A percentile compares a stretch with the other conserved stretches of the same genome.
Evolutionary conservation across 2,329 filamentous ascomycete genomes (phyloP).

Genomic region (Aphanoascus verrucosus): DNA sequence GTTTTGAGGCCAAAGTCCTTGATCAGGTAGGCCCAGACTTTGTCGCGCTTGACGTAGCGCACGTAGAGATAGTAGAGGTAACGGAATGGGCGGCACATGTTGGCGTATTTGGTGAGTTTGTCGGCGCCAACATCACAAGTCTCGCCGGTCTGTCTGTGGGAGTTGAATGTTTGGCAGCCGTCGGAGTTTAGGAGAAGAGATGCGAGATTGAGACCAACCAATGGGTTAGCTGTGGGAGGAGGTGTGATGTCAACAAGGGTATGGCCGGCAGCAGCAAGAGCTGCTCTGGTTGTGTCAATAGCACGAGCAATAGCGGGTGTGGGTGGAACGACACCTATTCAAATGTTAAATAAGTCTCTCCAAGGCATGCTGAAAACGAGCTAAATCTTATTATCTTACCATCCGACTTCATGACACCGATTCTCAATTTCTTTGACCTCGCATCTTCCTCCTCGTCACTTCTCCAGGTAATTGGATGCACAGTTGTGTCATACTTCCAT

Average conservation of each 20-base stretch:
- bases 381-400: conserved; percentile 45
- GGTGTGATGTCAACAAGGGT: conserved; percentile 57
- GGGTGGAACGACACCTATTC: conserved; percentile 64
- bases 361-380: not conserved
- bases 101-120: conserved; percentile 64
- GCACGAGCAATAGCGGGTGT: conserved; percentile 74
- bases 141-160: conserved; percentile 65
- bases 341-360: not conserved
- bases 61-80: conserved; percentile 84
- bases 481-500: conserved; percentile 78
- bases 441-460: conserved; percentile 50
- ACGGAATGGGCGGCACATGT: conserved; percentile 61
- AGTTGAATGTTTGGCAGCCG: conserved; percentile 68
- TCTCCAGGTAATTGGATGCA: conserved; percentile 77
- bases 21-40: conserved; percentile 67
- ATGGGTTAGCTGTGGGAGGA: conserved; percentile 63
- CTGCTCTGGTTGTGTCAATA: conserved; percentile 57
- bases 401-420: conserved; percentile 70
- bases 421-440: conserved; percentile 51
- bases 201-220: conserved; percentile 64
- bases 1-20: conserved; percentile 62
- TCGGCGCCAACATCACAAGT: conserved; percentile 66
- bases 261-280: conserved; percentile 62
- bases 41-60: conserved; percentile 67
- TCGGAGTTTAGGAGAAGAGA: conserved; percentile 75